A percentile compares a stretch with the other conserved stretches of the same genome.
These are phyloP conservation scores for Fusarium odoratissimum DNA, from an alignment of 2,329 filamentous ascomycete species.

Conservation along the genomic window DNA sequence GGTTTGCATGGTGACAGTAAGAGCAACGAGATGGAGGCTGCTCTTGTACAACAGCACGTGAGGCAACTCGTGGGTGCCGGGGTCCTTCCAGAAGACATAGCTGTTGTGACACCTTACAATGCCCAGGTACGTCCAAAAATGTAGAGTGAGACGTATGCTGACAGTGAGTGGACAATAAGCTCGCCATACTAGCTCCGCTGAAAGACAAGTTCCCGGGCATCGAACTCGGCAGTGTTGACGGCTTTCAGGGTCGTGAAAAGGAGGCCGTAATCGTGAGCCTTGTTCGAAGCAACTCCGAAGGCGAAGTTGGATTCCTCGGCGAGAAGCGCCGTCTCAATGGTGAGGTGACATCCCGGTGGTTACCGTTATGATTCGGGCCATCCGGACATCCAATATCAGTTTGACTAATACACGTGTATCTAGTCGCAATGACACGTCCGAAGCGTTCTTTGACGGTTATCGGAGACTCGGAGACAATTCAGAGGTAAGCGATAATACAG, in stretches of 20 bases:
- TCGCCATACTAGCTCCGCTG: conserved; percentile 81
- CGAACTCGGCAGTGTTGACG: conserved; percentile 96
- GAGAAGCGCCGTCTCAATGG: conserved; percentile 94
- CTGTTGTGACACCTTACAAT: conserved; percentile 96
- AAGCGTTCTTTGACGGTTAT: conserved; percentile 91
- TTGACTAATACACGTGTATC: conserved; percentile 54
- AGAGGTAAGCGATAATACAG: conserved; percentile 71
- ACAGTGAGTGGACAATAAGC: conserved; percentile 57
- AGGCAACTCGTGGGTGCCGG: conserved; percentile 80
- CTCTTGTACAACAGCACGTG: conserved; percentile 83
- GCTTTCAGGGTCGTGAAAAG: conserved; percentile 97
- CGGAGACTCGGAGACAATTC: conserved; percentile 93
- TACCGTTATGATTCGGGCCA: background rate
- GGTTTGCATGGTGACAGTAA: conserved; percentile 73
- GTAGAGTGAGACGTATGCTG: conserved; percentile 19
- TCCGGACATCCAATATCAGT: conserved; percentile 7
- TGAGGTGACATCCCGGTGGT: conserved; percentile 57
- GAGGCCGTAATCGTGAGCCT: conserved; percentile 93
- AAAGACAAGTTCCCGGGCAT: conserved; percentile 86
- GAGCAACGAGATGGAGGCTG: conserved; percentile 91
- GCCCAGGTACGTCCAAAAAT: conserved; percentile 71
- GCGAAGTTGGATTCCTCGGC: conserved; percentile 91
- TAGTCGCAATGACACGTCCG: conserved; percentile 98
- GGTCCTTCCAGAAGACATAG: conserved; percentile 84
- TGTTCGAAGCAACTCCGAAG: conserved; percentile 88